Evolutionary conservation across 2,329 filamentous ascomycete species (phyloP).

Genomic region (Beauveria rudraprayagi): DNA sequence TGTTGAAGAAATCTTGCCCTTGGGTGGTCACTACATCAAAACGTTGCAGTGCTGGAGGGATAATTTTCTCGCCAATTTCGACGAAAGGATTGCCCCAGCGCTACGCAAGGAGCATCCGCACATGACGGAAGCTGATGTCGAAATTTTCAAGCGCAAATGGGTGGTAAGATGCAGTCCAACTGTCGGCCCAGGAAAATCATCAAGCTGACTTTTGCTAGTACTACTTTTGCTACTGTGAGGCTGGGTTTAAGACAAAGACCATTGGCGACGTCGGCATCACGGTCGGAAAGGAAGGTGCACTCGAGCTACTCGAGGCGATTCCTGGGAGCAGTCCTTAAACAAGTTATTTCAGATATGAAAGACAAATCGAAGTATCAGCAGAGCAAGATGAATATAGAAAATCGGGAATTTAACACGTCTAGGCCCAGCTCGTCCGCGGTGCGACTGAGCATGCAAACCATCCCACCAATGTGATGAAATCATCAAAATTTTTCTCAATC

Average conservation of each 20-base stretch:
- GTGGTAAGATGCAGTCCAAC: constrained; percentile 36
- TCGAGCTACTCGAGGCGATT: constrained; percentile 63
- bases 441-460: neutral
- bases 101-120: constrained; percentile 48
- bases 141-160: constrained; percentile 65
- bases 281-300: constrained; percentile 54
- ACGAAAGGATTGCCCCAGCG: constrained; percentile 50
- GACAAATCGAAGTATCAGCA: no score
- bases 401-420: neutral
- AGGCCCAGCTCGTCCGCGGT: neutral
- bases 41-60: constrained; percentile 61
- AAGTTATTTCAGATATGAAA: no score
- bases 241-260: constrained; percentile 63
- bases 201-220: constrained; percentile 36
- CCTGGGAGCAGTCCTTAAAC: constrained; percentile 38
- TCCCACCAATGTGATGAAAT: neutral
- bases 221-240: constrained; percentile 70
- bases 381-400: no score
- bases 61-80: constrained; percentile 56
- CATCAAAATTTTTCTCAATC: neutral
- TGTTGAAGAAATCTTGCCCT: constrained; percentile 61
- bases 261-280: constrained; percentile 67
- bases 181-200: neutral
- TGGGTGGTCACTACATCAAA: constrained; percentile 66
- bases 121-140: constrained; percentile 54